Base-by-base conservation (phyloP, 768 basidiomycete genomes). In the Hirschioporus abietinus region DNA sequence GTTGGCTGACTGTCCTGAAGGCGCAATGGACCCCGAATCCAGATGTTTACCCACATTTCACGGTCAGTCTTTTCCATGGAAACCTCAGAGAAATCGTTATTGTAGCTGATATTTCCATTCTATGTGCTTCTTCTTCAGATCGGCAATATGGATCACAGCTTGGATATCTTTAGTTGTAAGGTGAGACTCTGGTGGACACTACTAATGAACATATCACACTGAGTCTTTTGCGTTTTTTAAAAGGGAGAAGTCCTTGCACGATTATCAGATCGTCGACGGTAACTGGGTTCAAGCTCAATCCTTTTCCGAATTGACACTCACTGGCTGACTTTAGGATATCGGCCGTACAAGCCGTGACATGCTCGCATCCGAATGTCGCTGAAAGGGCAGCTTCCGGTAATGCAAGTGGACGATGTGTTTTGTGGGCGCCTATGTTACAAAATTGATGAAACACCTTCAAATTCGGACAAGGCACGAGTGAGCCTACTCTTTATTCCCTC, bases 311-410 rank as follows among this genome's bases (percentile, higher is more conserved):
- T 12, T 63, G 2, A 24, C 27, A 10, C 66, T 64, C 30, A 65
- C 65, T 35, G 18, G 26, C 23, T 9, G 36, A 34, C 34, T 17
- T 25, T 68, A 93, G 90, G 69, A 88, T 94, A 67, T 85, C 89
- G 24, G 92, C 93, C 0, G 88, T 89, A 4, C 93, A 93, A 76
- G 92, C 93, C n/a, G 93, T 94, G n/a, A 92, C 93, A 8, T 91
- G 89, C 70, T 92, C 90, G 17, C 93, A 94, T 74, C 92, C 93
- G 0, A 88, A 73, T 65, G 77, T 91, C 24, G 81, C 91, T 1
- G 91, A 91, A 71, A 84, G 93, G 27, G 89, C 82, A 25, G 92
- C 83, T 3, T 91, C 85, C 60, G 93, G 92, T 24, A 94, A 92
- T 71, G 93, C 75, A 1, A 90, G 87, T 67, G 93, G 93, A 27